Base-by-base conservation (phyloP, 1,139 yeast genomes). In the Lodderomyces pseudojiufengensis region DNA sequence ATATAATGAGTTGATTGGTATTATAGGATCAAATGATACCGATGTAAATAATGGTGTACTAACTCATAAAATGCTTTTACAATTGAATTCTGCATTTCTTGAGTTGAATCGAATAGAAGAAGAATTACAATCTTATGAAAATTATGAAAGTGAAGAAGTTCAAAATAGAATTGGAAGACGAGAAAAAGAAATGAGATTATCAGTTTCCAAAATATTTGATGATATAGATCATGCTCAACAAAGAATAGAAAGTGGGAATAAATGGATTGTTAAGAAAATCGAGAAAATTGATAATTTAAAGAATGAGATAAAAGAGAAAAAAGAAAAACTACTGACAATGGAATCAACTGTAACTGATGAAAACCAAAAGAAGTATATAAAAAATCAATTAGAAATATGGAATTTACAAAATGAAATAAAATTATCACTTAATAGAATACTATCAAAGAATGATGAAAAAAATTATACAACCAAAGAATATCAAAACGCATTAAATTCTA, bases 391-490 rank as follows among this genome's bases (percentile, higher is more conserved):
- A 42, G 42, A 61, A 54, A 55, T 70, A 54, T 51, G 70, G 74
- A 44, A 65, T 47, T 43, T 57, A 60, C 54, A 67, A 63, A 44
- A 64, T 49, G 31, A 71, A 57, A 49, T 61, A 59, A 31, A 67
- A 55, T 46, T 65, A 45, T 40, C 64, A 59, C 41, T 66, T 50
- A 36, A 65, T 54, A 49, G 59, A 52, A 52, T 61, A 43, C 37
- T 66, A 50, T 38, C 69, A 55, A 51, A 65, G 59, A 47, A 55
- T 38, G 53, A 69, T 24, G 96, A 87, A 48, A 75, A 70, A 39
- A 74, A 65, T 36, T 87, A 84, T 53, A 82, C 84, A 77, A 59
- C 66, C 8, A 66, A 65, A 27, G 95, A 88, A 55, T 75, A 79
- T 37, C 69, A 68, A 33, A 75, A 80, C 42, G 86, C 94, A 0